These are phyloP conservation scores for Litsea cubeba DNA, from an alignment of 164 flowering plant species.

Conservation along the genomic window DNA sequence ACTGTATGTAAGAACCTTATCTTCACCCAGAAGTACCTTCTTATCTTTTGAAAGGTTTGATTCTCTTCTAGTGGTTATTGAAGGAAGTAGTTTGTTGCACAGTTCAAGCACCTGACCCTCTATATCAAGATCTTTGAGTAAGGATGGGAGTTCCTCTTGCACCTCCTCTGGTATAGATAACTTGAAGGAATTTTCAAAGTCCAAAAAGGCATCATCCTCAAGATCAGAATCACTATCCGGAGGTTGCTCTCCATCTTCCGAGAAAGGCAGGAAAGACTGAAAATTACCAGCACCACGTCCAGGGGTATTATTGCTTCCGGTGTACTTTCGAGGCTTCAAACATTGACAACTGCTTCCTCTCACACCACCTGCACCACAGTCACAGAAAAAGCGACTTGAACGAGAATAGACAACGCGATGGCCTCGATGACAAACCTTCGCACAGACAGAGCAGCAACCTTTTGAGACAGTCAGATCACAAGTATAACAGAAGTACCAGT, in stretches of 20 bases:
- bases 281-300: constrained; percentile 46
- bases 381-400: constrained; percentile 96
- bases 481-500: constrained; percentile 99
- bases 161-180: constrained; percentile 65
- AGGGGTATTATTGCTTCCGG: constrained; percentile 43
- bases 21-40: constrained; percentile 57
- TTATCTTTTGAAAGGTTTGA: constrained; percentile 56
- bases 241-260: constrained; percentile 74
- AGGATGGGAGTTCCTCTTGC: constrained; percentile 45
- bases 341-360: constrained; percentile 94
- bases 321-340: constrained; percentile 87
- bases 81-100: constrained; percentile 63
- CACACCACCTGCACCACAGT: constrained; percentile 99
- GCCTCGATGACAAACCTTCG: constrained; percentile 98
- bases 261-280: constrained; percentile 56
- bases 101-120: constrained; percentile 65
- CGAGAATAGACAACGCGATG: constrained; percentile 99
- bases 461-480: constrained; percentile 96
- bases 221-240: constrained; percentile 89
- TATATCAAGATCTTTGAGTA: constrained; percentile 70
- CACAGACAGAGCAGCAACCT: constrained; percentile 99
- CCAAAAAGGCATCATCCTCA: constrained; percentile 65
- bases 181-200: constrained; percentile 52
- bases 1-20: constrained; percentile 59
- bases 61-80: constrained; percentile 56